Percentiles rank a stretch among this genome's conserved stretches.
Conservation (phyloP, 495 filamentous ascomycete genomes). For the Beverwykella pulmonaria region DNA sequence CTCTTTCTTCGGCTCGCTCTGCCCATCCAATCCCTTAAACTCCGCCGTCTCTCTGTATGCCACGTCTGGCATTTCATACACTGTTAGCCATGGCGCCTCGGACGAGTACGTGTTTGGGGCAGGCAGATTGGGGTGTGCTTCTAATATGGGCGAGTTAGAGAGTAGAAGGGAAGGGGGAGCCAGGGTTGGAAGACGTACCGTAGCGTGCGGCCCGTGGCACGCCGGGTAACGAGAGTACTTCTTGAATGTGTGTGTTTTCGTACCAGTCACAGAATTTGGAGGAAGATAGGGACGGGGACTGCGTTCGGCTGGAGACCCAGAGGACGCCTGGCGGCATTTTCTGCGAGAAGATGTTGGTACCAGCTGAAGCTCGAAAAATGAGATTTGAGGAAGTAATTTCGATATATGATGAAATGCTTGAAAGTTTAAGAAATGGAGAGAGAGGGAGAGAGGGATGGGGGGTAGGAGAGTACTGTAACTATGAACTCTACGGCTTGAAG, state of each 20-base stretch:
- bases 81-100: conserved; percentile 34
- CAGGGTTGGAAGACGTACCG: no score
- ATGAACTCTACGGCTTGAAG: no score
- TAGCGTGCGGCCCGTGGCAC: conserved; percentile 34
- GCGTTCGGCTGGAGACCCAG: conserved; percentile 33
- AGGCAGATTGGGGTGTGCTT: not conserved
- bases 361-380: no score
- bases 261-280: conserved; percentile 34
- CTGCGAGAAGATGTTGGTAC: no score
- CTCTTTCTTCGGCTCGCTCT: conserved; percentile 29
- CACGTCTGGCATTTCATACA: conserved; percentile 38
- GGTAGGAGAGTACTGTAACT: no score
- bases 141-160: no score
- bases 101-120: not conserved
- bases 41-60: conserved; percentile 21
- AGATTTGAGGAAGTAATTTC: no score
- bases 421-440: not conserved
- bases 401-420: no score
- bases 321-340: conserved; percentile 34
- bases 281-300: conserved; percentile 22
- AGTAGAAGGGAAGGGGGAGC: no score
- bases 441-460: not conserved
- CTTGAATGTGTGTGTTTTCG: conserved; percentile 39
- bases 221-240: conserved; percentile 33
- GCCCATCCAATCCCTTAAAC: conserved; percentile 37